Percentiles rank a stretch among this genome's conserved stretches.
phyloP scores from a whole-genome alignment of 2,329 filamentous ascomycete species.

The Xylariaceae sp. region DNA sequence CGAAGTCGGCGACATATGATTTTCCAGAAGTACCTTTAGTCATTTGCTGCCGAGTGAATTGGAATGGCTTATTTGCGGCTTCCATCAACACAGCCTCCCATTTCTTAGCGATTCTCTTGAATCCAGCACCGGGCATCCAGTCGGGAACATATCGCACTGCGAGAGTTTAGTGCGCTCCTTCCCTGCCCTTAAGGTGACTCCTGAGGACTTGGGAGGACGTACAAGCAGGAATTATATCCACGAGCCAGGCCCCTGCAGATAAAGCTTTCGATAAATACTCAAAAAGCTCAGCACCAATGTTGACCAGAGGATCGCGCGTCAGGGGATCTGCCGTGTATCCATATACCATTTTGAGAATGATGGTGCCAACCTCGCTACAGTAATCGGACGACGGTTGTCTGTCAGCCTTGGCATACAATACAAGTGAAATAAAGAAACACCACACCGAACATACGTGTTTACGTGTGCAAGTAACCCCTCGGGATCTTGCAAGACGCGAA shows the following conservation, averaged over 20 bases:
- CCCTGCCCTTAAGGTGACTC: neutral
- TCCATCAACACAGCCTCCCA: slow-evolving; percentile 17
- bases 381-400: neutral
- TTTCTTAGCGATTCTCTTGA: slow-evolving; percentile 22
- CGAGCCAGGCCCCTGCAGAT: slow-evolving; percentile 26
- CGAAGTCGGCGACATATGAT: slow-evolving; percentile 20
- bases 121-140: slow-evolving; percentile 30
- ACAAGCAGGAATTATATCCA: slow-evolving; percentile 30
- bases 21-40: slow-evolving; percentile 9
- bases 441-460: slow-evolving; percentile 10
- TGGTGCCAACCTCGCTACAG: slow-evolving; percentile 25
- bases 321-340: slow-evolving; percentile 29
- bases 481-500: slow-evolving; percentile 17
- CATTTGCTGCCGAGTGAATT: slow-evolving; percentile 24
- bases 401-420: slow-evolving; percentile 6
- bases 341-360: slow-evolving; percentile 30
- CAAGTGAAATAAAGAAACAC: neutral
- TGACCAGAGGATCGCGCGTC: slow-evolving; percentile 26
- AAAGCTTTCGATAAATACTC: slow-evolving; percentile 19
- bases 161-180: neutral
- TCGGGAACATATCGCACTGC: slow-evolving; percentile 26
- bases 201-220: neutral
- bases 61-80: slow-evolving; percentile 20
- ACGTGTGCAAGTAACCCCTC: slow-evolving; percentile 9
- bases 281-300: slow-evolving; percentile 20